A percentile compares a stretch with the other conserved stretches of the same genome.
phyloP scores from a whole-genome alignment of 352 stramenopile species.

The Globisporangium lucens region DNA sequence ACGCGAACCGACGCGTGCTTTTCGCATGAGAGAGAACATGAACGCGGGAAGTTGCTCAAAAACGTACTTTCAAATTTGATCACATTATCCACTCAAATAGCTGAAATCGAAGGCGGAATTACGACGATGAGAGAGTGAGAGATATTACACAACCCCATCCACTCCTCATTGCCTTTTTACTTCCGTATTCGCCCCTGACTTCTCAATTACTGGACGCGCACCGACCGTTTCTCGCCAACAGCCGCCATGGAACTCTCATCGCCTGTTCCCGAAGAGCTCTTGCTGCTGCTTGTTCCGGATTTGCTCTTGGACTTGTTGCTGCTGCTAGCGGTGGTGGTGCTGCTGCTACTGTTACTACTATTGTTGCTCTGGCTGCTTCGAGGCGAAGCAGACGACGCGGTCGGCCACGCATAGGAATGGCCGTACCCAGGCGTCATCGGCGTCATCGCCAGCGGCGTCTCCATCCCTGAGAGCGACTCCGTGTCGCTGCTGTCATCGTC shows the following conservation, averaged over 20 bases:
- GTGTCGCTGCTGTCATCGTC: slow-evolving; percentile 14
- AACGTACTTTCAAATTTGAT: neutral
- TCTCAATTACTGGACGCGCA: slow-evolving; percentile 2
- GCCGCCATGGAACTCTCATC: slow-evolving; percentile 1
- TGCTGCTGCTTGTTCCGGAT: slow-evolving; percentile 6
- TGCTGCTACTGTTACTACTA: neutral
- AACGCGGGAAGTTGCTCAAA: neutral
- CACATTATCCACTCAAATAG: slow-evolving; percentile 7
- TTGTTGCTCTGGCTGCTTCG: neutral
- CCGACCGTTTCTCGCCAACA: slow-evolving; percentile 9
- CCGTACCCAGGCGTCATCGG: slow-evolving; percentile 18
- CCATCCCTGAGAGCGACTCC: slow-evolving; percentile 21
- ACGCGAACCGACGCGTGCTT: neutral
- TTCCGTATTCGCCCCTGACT: too few relatives aligned
- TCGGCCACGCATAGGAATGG: slow-evolving; percentile 16
- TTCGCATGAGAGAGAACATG: neutral
- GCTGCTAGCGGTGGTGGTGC: neutral
- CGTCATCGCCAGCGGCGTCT: slow-evolving; percentile 19
- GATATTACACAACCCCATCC: neutral
- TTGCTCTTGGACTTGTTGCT: neutral
- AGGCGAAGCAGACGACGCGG: neutral
- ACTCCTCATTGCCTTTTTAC: neutral
- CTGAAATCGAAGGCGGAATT: neutral
- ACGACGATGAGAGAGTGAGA: neutral
- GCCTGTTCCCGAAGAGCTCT: slow-evolving; percentile 1